Base-by-base conservation (phyloP, 1,284 basidiomycete species). In the Leccinum fuscescens region DNA sequence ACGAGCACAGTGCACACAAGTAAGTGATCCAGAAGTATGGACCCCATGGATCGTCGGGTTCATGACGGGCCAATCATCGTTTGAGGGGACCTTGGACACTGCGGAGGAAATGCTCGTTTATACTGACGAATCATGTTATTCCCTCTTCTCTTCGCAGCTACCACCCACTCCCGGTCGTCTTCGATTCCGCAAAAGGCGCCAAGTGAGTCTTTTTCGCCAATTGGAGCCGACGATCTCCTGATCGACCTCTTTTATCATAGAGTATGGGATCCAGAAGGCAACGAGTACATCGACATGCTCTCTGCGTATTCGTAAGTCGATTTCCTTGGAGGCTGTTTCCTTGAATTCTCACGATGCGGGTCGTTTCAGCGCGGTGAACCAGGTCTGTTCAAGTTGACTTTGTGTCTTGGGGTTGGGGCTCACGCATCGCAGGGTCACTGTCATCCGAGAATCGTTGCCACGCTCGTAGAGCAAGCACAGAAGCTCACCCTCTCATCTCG, bases 221-320 rank as follows among this genome's bases (percentile, higher is more conserved):
- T 72, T 56, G 66, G 11, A 52, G 60, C 33, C n/a, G 29, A 0
- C 8, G 49, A 35, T 20, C 24, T 42, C 27, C 24, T 15, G 4
- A 31, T 15, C 15, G 8, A 42, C 65, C 66, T 42, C 55, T 55
- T 55, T 37, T 42, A 17, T 20, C 1, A 12, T 67, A 93, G 92
- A 74, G 94, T 97, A 70, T 97, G 94, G 93, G 95, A 98, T 75
- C 94, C 93, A 12, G 95, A 98, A 80, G 94, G 94, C 64, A 87
- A 84, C 56, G 92, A 94, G 73, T 96, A 94, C 76, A 93, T 95
- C 64, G 93, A 96, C 72, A 98, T 98, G 93, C 83, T 99, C 39
- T 93, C 94, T 53, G 96, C 97, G 20, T 99, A 99, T 79, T 95
- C 92, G 88, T 96, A 77, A 77, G 79, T 46, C 93, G 14, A 57